phyloP scores from a whole-genome alignment of 108 stramenopile genomes.

The Skeletonema marinoi region DNA sequence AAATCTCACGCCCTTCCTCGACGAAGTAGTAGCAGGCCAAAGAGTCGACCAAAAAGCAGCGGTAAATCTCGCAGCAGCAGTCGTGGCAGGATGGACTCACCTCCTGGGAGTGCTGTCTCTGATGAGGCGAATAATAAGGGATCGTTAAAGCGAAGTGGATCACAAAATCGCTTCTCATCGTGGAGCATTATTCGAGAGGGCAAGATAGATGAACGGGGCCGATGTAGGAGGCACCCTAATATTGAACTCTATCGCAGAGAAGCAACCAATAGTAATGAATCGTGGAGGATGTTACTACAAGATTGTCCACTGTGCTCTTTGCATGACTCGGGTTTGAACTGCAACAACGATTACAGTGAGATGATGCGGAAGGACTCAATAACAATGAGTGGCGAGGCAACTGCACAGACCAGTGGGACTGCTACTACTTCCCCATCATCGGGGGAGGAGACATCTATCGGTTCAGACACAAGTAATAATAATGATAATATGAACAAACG shows the following conservation, averaged over 20 bases:
- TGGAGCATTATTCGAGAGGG: background rate
- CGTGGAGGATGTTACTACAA: conserved; percentile 9
- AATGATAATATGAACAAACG: background rate
- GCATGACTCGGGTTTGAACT: background rate
- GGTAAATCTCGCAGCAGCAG: background rate
- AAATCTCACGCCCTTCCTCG: conserved; percentile 13
- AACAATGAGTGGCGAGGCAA: background rate
- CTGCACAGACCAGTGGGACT: background rate
- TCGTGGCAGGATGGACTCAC: background rate
- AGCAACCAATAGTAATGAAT: background rate
- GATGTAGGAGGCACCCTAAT: conserved; percentile 1
- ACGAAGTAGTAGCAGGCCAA: conserved; percentile 17
- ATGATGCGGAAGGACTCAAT: background rate
- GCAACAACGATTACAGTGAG: background rate
- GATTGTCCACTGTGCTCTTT: conserved; percentile 14
- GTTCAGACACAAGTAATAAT: background rate
- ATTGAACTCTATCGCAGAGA: conserved; percentile 10
- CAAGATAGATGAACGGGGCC: conserved; percentile 4
- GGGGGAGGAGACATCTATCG: conserved; percentile 1
- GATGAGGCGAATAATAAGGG: background rate
- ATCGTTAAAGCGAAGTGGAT: background rate
- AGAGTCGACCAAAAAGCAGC: conserved; percentile 5
- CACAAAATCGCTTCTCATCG: background rate
- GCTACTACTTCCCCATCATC: background rate
- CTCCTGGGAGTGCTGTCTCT: background rate